Percentiles rank a stretch among this genome's conserved stretches.
Evolutionary conservation across 495 filamentous ascomycete species (phyloP).

Genomic region (Hyaloscypha finlandica): DNA sequence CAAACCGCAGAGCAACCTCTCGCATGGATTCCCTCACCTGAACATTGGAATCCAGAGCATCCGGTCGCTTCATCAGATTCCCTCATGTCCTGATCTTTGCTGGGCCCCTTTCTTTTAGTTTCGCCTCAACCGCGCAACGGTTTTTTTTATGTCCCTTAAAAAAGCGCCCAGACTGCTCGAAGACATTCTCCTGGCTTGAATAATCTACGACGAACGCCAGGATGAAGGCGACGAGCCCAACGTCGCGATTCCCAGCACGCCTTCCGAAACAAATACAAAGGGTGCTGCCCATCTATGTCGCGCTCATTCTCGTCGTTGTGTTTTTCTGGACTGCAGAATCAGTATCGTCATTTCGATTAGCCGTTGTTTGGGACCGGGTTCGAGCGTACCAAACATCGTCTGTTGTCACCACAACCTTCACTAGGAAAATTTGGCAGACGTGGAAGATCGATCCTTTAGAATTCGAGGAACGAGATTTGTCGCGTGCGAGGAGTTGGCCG

Average conservation of each 20-base stretch:
- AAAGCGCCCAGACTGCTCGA: background rate
- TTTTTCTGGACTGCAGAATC: slow-evolving; percentile 1
- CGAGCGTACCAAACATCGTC: slow-evolving; percentile 23
- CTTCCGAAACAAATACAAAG: slow-evolving; percentile 17
- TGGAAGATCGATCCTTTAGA: slow-evolving; percentile 63
- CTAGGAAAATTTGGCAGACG: slow-evolving; percentile 65
- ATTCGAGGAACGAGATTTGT: slow-evolving; percentile 57
- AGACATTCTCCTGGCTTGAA: background rate
- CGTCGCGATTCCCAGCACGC: background rate
- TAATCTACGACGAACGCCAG: background rate
- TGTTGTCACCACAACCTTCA: slow-evolving; percentile 33
- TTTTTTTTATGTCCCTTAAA: background rate
- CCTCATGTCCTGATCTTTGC: background rate
- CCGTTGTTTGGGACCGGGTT: background rate
- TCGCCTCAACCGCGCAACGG: background rate
- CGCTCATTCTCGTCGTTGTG: background rate
- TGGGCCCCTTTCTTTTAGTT: background rate
- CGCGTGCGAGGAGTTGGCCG: slow-evolving; percentile 55
- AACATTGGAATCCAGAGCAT: background rate
- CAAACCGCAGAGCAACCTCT: background rate
- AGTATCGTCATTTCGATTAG: background rate
- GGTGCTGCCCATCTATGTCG: slow-evolving; percentile 16
- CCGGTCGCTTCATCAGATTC: background rate
- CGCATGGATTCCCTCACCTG: background rate
- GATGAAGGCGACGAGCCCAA: background rate